Evolutionary conservation across 192 early-diverging fungal genomes (phyloP).

Genomic region (Phycomyces blakesleeanus): DNA sequence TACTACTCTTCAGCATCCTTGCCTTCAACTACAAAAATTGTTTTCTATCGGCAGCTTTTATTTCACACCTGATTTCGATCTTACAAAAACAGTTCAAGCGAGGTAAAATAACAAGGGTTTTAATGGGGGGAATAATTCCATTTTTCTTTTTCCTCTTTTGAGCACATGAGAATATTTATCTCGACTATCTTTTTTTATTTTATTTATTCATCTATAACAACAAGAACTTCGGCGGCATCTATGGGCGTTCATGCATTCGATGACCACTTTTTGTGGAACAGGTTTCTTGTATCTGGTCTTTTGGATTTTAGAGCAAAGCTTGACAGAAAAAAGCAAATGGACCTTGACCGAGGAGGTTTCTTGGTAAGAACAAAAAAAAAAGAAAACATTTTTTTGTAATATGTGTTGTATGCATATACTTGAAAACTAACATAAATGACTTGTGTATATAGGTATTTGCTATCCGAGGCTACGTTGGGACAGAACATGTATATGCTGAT

Average conservation of each 20-base stretch:
- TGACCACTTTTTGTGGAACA: constrained; percentile 90
- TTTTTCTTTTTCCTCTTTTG: too few relatives aligned
- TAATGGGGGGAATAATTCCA: too few relatives aligned
- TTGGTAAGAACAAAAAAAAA: constrained; percentile 42
- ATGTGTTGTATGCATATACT: too few relatives aligned
- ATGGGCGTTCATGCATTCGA: constrained; percentile 58
- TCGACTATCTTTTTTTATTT: constrained; percentile 13
- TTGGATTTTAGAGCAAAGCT: constrained; percentile 80
- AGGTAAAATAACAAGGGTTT: too few relatives aligned
- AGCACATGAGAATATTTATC: too few relatives aligned
- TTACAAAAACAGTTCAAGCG: constrained; percentile 77
- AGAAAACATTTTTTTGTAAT: too few relatives aligned
- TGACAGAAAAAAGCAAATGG: constrained; percentile 52
- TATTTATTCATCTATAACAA: too few relatives aligned
- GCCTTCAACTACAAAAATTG: constrained; percentile 68
- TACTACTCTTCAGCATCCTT: constrained; percentile 63
- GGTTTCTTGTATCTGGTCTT: constrained; percentile 73
- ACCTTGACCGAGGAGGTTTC: constrained; percentile 72
- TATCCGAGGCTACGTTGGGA: constrained; percentile 78
- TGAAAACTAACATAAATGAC: too few relatives aligned
- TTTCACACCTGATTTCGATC: constrained; percentile 84
- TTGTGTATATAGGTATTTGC: constrained; percentile 62
- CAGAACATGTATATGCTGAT: constrained; percentile 32
- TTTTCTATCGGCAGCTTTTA: constrained; percentile 88
- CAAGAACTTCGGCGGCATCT: constrained; percentile 41